Conservation (phyloP, 108 stramenopile species). For the Seminavis robusta region DNA sequence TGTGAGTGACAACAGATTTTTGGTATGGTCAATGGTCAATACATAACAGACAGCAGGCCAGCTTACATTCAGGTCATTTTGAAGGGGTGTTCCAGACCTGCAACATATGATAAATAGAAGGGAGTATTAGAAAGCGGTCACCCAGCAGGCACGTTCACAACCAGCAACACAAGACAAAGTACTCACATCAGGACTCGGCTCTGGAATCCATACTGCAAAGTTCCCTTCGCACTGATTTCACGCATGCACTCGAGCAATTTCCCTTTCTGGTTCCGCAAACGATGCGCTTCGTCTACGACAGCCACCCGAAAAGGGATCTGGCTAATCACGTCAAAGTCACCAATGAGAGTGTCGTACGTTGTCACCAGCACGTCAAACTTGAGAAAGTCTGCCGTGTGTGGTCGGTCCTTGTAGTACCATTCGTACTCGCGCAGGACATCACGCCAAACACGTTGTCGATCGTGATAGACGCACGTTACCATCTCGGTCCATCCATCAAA, state of each 20-base stretch:
- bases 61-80: conserved; percentile 86
- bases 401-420: conserved; percentile 95
- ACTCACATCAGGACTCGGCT: conserved; percentile 94
- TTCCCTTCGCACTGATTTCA: conserved; percentile 83
- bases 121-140: no score
- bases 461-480: conserved; percentile 95
- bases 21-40: not conserved
- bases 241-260: conserved; percentile 94
- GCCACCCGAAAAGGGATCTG: conserved; percentile 84
- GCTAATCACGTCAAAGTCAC: conserved; percentile 88
- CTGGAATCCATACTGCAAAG: conserved; percentile 88
- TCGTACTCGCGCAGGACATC: conserved; percentile 97
- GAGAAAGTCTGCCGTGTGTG: conserved; percentile 93
- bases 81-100: conserved; percentile 99
- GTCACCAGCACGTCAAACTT: conserved; percentile 95
- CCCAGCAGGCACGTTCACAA: no score
- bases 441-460: conserved; percentile 90
- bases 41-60: not conserved
- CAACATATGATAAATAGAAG: no score
- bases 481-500: conserved; percentile 97
- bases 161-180: no score
- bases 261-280: conserved; percentile 90
- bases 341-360: conserved; percentile 91
- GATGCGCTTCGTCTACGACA: conserved; percentile 98
- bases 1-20: not conserved